These are phyloP conservation scores for Globisporangium polare DNA, from an alignment of 352 stramenopile genomes.

Conservation along the genomic window DNA sequence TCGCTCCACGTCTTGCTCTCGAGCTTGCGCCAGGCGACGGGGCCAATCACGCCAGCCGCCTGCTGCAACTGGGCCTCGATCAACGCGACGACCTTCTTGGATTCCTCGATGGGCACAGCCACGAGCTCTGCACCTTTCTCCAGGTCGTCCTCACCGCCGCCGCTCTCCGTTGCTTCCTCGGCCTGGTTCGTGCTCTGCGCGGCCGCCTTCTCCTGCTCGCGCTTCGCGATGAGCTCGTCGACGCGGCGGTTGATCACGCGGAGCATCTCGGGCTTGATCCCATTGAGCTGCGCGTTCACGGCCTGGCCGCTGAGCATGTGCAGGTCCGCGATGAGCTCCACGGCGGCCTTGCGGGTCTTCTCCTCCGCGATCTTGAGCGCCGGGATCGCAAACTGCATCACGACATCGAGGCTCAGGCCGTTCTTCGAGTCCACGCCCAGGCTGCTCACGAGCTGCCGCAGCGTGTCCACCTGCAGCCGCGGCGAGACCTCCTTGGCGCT, in stretches of 20 bases:
- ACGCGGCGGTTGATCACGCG: slow-evolving; percentile 69
- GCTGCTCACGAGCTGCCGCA: slow-evolving; percentile 52
- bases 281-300: slow-evolving; percentile 36
- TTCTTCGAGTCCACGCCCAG: slow-evolving; percentile 34
- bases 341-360: slow-evolving; percentile 64
- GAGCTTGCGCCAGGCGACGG: slow-evolving; percentile 71
- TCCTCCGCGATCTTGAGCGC: slow-evolving; percentile 74
- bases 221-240: slow-evolving; percentile 55
- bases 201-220: slow-evolving; percentile 29
- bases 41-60: slow-evolving; percentile 50
- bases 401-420: slow-evolving; percentile 47
- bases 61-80: slow-evolving; percentile 34
- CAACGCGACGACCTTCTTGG: slow-evolving; percentile 32
- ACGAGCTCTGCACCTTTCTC: slow-evolving; percentile 28
- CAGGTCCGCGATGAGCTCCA: slow-evolving; percentile 68
- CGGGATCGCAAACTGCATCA: slow-evolving; percentile 66
- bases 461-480: slow-evolving; percentile 49
- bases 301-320: slow-evolving; percentile 33
- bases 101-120: slow-evolving; percentile 47
- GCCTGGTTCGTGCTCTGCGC: slow-evolving; percentile 41
- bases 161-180: slow-evolving; percentile 23
- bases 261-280: slow-evolving; percentile 73
- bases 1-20: slow-evolving; percentile 84
- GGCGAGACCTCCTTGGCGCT: slow-evolving; percentile 53
- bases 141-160: slow-evolving; percentile 24